Evolutionary conservation across 345 rosid species (phyloP).

Genomic region (Brassica carinata): DNA sequence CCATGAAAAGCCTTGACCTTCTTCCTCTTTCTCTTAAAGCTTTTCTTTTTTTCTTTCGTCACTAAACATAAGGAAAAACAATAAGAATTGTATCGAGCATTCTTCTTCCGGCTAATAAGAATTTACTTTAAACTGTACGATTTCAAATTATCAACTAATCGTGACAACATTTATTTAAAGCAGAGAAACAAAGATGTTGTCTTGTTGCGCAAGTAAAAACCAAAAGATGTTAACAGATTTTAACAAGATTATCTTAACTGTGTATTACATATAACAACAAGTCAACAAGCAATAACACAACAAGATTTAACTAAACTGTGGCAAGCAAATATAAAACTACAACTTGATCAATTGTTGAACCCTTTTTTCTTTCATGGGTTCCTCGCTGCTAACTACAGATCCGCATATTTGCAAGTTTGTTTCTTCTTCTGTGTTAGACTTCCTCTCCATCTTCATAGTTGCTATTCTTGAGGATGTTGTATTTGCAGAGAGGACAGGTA

Average conservation of each 20-base stretch:
- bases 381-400: constrained; percentile 27
- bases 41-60: background rate
- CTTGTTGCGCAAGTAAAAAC: constrained; percentile 27
- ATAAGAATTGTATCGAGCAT: constrained; percentile 5
- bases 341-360: constrained; percentile 8
- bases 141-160: background rate
- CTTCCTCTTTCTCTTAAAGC: background rate
- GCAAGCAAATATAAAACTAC: constrained; percentile 20
- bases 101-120: constrained; percentile 21
- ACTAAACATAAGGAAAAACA: background rate
- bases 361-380: constrained; percentile 1
- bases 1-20: constrained; percentile 50
- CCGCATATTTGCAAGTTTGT: constrained; percentile 27
- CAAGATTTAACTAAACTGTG: constrained; percentile 17
- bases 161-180: background rate
- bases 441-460: constrained; percentile 59
- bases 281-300: background rate
- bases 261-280: constrained; percentile 25
- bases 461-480: constrained; percentile 81
- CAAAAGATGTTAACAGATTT: background rate
- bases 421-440: constrained; percentile 46
- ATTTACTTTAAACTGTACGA: background rate
- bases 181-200: background rate
- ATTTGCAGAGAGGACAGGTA: constrained; percentile 97
- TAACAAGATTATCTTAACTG: constrained; percentile 4